phyloP scores from a whole-genome alignment of 2,329 filamentous ascomycete genomes.

The Gremmenia infestans region DNA sequence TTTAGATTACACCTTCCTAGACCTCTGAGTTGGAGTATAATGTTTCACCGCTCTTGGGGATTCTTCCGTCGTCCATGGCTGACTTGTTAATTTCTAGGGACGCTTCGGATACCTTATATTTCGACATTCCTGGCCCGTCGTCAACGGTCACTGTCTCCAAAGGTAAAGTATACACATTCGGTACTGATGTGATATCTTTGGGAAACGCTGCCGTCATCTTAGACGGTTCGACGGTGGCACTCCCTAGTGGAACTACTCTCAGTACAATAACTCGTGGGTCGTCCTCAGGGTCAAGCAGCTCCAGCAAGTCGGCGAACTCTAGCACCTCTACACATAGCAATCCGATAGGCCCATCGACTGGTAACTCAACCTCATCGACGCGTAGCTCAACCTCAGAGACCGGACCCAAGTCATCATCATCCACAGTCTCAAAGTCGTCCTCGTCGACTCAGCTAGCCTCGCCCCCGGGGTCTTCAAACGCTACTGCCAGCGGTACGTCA shows the following conservation, averaged over 20 bases:
- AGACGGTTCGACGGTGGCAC: neutral
- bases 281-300: neutral
- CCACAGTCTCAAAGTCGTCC: neutral
- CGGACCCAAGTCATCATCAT: neutral
- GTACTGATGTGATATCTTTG: neutral
- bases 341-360: neutral
- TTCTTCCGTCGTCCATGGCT: neutral
- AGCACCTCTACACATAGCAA: neutral
- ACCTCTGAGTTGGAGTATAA: neutral
- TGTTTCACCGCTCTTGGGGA: neutral
- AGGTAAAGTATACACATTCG: neutral
- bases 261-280: neutral
- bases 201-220: neutral
- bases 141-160: neutral
- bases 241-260: neutral
- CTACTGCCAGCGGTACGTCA: neutral
- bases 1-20: neutral
- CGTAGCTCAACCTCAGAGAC: neutral
- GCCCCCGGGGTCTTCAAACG: neutral
- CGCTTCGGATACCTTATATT: neutral
- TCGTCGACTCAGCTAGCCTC: neutral
- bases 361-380: neutral
- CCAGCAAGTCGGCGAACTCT: neutral
- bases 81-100: neutral
- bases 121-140: neutral